Evolutionary conservation across 129 eudicot genomes (phyloP).

Genomic region (Tagetes erecta): DNA sequence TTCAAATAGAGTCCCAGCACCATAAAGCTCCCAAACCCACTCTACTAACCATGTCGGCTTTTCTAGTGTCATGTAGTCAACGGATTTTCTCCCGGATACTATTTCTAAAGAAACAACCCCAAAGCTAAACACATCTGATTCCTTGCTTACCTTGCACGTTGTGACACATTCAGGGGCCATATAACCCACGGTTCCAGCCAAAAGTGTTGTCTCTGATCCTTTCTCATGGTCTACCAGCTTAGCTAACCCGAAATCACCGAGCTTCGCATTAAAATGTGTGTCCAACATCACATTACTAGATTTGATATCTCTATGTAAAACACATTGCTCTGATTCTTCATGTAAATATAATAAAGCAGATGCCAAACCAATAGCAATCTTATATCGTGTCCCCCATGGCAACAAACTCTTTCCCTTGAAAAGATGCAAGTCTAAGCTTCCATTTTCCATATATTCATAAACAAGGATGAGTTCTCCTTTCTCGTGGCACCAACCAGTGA

Average conservation of each 20-base stretch:
- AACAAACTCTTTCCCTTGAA: conserved; percentile 33
- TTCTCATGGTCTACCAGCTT: conserved; percentile 45
- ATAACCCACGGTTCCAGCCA: conserved; percentile 45
- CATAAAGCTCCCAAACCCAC: conserved; percentile 49
- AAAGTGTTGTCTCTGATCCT: conserved; percentile 31
- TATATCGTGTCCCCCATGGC: conserved; percentile 36
- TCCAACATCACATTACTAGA: conserved; percentile 51
- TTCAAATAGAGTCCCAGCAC: conserved; percentile 32
- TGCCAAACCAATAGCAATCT: conserved; percentile 37
- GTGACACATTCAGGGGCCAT: conserved; percentile 44
- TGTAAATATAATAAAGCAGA: conserved; percentile 40
- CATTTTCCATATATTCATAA: conserved; percentile 42
- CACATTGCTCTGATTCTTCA: conserved; percentile 45
- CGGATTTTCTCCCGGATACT: conserved; percentile 37
- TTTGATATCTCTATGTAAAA: conserved; percentile 43
- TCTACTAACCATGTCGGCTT: conserved; percentile 21
- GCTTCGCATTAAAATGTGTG: conserved; percentile 30
- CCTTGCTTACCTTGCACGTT: conserved; percentile 42
- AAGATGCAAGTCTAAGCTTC: conserved; percentile 52
- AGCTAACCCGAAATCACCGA: conserved; percentile 47
- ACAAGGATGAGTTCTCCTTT: conserved; percentile 39
- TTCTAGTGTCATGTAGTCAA: conserved; percentile 15
- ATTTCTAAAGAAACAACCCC: conserved; percentile 43
- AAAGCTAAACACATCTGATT: conserved; percentile 45
- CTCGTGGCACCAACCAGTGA: conserved; percentile 45